Percentiles rank a stretch among this genome's conserved stretches.
phyloP scores from a whole-genome alignment of 768 basidiomycete species.

The Royoungia palumana region DNA sequence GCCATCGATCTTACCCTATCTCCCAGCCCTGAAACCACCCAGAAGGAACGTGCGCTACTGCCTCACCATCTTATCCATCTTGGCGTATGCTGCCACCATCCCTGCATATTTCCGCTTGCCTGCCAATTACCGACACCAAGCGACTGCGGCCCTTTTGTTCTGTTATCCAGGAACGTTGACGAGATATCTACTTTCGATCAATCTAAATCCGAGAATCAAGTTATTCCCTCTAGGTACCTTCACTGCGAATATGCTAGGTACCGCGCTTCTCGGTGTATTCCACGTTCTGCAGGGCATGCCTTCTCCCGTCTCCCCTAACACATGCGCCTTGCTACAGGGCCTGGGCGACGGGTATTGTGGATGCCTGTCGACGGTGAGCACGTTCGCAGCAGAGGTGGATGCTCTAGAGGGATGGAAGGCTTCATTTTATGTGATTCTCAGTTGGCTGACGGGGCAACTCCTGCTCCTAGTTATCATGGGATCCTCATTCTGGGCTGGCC shows the following conservation, averaged over 20 bases:
- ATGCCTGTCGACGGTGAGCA: constrained; percentile 91
- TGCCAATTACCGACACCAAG: constrained; percentile 64
- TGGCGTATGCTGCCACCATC: constrained; percentile 72
- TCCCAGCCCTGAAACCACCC: constrained; percentile 44
- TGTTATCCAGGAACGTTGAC: constrained; percentile 85
- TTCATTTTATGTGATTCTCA: constrained; percentile 64
- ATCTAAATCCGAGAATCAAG: constrained; percentile 62
- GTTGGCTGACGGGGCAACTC: constrained; percentile 68
- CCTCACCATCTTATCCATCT: constrained; percentile 52
- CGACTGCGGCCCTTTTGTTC: constrained; percentile 85
- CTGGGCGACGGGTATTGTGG: constrained; percentile 92
- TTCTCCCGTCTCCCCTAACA: constrained; percentile 40
- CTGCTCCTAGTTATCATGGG: constrained; percentile 73
- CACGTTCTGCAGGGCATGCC: constrained; percentile 61
- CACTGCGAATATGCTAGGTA: constrained; percentile 69
- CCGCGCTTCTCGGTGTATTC: constrained; percentile 75
- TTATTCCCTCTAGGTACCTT: constrained; percentile 79
- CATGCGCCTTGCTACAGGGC: constrained; percentile 77
- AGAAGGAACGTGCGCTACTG: constrained; percentile 44
- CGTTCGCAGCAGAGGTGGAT: constrained; percentile 79
- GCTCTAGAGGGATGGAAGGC: constrained; percentile 55
- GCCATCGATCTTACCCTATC: constrained; percentile 35
- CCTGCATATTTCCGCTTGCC: constrained; percentile 78
- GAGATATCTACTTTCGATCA: constrained; percentile 72
- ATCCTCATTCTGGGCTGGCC: constrained; percentile 52